Conservation (phyloP, 495 filamentous ascomycete genomes). For the Umbilicaria muhlenbergii region DNA sequence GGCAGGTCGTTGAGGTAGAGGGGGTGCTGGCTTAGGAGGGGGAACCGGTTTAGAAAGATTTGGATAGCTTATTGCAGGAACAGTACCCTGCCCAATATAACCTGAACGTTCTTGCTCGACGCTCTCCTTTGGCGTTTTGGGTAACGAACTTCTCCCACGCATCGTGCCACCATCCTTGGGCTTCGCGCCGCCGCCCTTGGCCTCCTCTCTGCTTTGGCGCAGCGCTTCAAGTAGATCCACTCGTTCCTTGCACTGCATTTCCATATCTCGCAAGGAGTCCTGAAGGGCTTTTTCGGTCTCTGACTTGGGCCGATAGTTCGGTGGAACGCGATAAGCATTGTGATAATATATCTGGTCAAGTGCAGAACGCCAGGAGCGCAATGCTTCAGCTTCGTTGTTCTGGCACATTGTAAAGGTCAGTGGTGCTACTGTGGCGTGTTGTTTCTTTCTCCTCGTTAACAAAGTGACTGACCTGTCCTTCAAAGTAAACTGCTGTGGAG, state of each 20-base stretch:
- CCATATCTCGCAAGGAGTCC: slow-evolving; percentile 66
- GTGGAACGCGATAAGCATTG: slow-evolving; percentile 57
- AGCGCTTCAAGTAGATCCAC: slow-evolving; percentile 80
- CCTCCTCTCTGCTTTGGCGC: slow-evolving; percentile 55
- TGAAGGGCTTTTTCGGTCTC: slow-evolving; percentile 77
- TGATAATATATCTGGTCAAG: slow-evolving; percentile 85
- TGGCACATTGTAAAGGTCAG: slow-evolving; percentile 19
- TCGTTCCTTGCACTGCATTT: slow-evolving; percentile 85
- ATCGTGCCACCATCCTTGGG: slow-evolving; percentile 16
- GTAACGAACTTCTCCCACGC: slow-evolving; percentile 10
- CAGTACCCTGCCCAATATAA: slow-evolving; percentile 65
- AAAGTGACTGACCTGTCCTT: slow-evolving; percentile 51
- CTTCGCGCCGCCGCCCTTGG: slow-evolving; percentile 18
- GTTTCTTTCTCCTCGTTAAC: background rate
- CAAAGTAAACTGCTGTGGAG: slow-evolving; percentile 90
- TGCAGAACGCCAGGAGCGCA: slow-evolving; percentile 81
- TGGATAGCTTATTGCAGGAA: slow-evolving; percentile 61
- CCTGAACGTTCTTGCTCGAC: slow-evolving; percentile 23
- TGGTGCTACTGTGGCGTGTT: slow-evolving; percentile 1
- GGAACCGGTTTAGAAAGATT: slow-evolving; percentile 49
- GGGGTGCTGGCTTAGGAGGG: slow-evolving; percentile 19
- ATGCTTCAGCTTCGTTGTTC: slow-evolving; percentile 86
- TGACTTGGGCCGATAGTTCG: slow-evolving; percentile 53
- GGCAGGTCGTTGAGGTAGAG: slow-evolving; percentile 44
- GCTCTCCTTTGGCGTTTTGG: slow-evolving; percentile 4